A percentile compares a stretch with the other conserved stretches of the same genome.
These are phyloP conservation scores for Microbotryum lychnidis-dioicae DNA, from an alignment of 1,284 basidiomycete species.

Conservation along the genomic window DNA sequence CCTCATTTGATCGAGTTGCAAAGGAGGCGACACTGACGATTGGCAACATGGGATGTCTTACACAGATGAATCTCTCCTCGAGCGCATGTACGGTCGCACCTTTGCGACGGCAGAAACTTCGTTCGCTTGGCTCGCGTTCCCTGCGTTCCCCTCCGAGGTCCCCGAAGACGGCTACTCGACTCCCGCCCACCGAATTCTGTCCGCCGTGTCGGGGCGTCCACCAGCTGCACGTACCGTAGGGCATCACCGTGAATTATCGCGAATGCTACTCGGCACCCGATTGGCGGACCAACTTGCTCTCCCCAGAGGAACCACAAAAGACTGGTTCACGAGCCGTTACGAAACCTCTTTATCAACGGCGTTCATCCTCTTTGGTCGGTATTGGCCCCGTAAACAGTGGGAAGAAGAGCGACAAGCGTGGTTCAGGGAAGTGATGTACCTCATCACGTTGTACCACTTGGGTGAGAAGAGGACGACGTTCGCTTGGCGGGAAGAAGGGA, in stretches of 20 bases:
- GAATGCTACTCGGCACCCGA: constrained; percentile 20
- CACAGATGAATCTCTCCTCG: constrained; percentile 12
- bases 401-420: constrained; percentile 18
- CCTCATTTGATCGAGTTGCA: no score
- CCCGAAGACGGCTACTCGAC: constrained; percentile 18
- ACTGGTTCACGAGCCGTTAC: constrained; percentile 11
- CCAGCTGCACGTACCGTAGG: constrained; percentile 14
- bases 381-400: constrained; percentile 17
- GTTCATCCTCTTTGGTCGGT: constrained; percentile 21
- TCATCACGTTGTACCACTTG: constrained; percentile 31
- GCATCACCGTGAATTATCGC: constrained; percentile 27
- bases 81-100: constrained; percentile 13
- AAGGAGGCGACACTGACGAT: no score
- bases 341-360: constrained; percentile 10
- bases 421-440: constrained; percentile 22
- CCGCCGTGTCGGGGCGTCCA: constrained; percentile 24
- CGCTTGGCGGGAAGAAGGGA: constrained; percentile 22
- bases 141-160: constrained; percentile 19
- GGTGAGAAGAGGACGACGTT: constrained; percentile 31
- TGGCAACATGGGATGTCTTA: no score
- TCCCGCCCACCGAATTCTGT: constrained; percentile 30
- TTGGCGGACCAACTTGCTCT: constrained; percentile 31
- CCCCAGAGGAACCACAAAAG: constrained; percentile 9
- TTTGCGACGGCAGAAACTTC: constrained; percentile 19
- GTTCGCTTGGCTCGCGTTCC: constrained; percentile 33